phyloP scores from a whole-genome alignment of 352 stramenopile genomes.

The Globisporangium spiculum region DNA sequence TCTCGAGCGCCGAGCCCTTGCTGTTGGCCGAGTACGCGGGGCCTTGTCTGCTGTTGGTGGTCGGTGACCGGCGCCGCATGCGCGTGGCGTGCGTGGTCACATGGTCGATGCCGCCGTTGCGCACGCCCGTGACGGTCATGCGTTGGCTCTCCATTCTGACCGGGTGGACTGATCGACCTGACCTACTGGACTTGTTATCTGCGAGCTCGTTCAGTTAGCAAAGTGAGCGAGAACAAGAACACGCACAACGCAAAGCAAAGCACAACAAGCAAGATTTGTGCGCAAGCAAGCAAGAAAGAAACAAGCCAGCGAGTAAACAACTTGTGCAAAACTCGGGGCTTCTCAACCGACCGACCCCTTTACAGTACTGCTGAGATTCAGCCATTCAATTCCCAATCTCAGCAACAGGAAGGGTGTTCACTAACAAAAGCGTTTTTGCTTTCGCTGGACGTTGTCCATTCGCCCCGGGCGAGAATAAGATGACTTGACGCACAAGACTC shows the following conservation, averaged over 20 bases:
- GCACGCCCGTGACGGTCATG: conserved; percentile 17
- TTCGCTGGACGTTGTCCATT: too few species aligned
- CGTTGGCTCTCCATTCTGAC: conserved; percentile 23
- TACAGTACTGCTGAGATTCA: too few species aligned
- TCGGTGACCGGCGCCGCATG: background rate
- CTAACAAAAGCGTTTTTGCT: too few species aligned
- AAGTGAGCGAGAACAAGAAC: background rate
- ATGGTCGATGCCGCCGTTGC: conserved; percentile 9
- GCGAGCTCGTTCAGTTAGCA: background rate
- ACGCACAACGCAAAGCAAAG: background rate
- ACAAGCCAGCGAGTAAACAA: too few species aligned
- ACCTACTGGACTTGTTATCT: background rate
- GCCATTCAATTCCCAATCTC: too few species aligned
- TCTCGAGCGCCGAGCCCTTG: conserved; percentile 7
- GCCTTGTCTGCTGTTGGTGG: conserved; percentile 2
- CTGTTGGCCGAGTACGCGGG: conserved; percentile 9
- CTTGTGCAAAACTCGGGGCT: too few species aligned
- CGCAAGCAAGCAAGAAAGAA: too few species aligned
- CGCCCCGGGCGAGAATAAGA: too few species aligned
- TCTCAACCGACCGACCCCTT: too few species aligned
- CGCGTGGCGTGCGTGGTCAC: conserved; percentile 10
- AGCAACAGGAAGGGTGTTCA: too few species aligned
- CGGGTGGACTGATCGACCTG: background rate
- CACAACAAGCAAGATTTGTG: background rate
- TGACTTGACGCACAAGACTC: too few species aligned